Percentiles rank a stretch among this genome's conserved stretches.
These are phyloP conservation scores for Barnettozyma populi DNA, from an alignment of 805 yeast genomes.

Conservation along the genomic window DNA sequence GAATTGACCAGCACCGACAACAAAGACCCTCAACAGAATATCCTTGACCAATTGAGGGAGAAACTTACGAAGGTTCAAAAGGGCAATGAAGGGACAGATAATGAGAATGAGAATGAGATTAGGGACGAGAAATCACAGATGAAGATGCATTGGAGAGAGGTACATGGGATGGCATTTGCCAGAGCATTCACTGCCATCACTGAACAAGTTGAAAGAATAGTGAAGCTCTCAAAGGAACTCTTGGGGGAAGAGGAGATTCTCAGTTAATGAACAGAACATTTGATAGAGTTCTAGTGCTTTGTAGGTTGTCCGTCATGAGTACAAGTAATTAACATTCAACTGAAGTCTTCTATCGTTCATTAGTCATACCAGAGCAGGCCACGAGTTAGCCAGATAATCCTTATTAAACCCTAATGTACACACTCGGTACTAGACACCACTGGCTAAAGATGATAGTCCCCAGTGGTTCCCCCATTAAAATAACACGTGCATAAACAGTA, in stretches of 20 bases:
- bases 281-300: not conserved
- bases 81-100: conserved; percentile 2
- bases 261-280: not conserved
- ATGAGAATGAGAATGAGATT: conserved; percentile 10
- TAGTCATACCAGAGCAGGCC: not conserved
- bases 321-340: not conserved
- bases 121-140: conserved; percentile 11
- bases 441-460: not conserved
- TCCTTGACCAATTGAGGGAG: conserved; percentile 9
- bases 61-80: conserved; percentile 10
- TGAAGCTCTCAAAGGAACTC: conserved; percentile 34
- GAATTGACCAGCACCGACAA: conserved; percentile 16
- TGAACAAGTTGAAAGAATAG: conserved; percentile 34
- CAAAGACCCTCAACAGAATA: conserved; percentile 3
- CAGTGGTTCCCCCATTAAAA: not conserved
- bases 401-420: not conserved
- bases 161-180: conserved; percentile 46
- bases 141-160: conserved; percentile 39
- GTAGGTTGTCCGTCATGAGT: not conserved
- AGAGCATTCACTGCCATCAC: conserved; percentile 43
- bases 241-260: conserved; percentile 37
- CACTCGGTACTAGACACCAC: not conserved
- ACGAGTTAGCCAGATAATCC: not conserved
- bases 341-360: not conserved
- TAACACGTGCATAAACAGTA: not conserved